phyloP scores from a whole-genome alignment of 2,329 filamentous ascomycete genomes.

The Fonsecaea pedrosoi region DNA sequence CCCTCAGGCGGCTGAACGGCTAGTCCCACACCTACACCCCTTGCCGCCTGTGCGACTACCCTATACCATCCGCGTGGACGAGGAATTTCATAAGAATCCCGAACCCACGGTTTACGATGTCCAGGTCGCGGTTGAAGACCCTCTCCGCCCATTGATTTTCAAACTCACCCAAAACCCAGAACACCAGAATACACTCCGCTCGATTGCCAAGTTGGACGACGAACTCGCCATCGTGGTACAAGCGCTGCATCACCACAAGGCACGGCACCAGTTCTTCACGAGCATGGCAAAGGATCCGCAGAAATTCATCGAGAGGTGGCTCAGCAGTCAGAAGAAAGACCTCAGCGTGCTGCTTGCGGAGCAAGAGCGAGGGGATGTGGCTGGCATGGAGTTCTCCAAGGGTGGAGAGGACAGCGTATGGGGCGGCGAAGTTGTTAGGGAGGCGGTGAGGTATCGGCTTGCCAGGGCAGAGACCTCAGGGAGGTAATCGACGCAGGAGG shows the following conservation, averaged over 20 bases:
- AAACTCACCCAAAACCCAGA: constrained; percentile 72
- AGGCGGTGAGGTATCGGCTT: constrained; percentile 68
- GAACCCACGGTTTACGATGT: constrained; percentile 89
- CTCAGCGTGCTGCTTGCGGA: constrained; percentile 88
- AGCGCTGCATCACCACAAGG: constrained; percentile 81
- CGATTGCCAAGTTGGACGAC: constrained; percentile 80
- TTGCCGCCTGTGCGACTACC: constrained; percentile 81
- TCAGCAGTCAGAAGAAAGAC: constrained; percentile 88
- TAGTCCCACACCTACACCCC: constrained; percentile 77
- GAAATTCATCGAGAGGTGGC: constrained; percentile 83
- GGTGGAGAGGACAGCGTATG: constrained; percentile 67
- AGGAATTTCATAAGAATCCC: constrained; percentile 75
- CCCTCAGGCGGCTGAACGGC: constrained; percentile 80
- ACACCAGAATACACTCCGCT: constrained; percentile 74
- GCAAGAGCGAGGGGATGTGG: constrained; percentile 66
- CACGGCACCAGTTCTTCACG: constrained; percentile 86
- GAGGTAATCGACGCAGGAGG: constrained; percentile 2
- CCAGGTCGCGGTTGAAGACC: constrained; percentile 82
- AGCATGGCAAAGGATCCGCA: constrained; percentile 81
- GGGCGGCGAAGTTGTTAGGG: constrained; percentile 66
- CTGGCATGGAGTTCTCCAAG: constrained; percentile 53
- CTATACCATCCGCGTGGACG: constrained; percentile 93
- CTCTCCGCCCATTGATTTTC: constrained; percentile 68
- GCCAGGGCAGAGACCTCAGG: constrained; percentile 52
- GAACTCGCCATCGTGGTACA: constrained; percentile 83